A percentile compares a stretch with the other conserved stretches of the same genome.
Conservation (phyloP, 2,329 filamentous ascomycete genomes). For the Drechslerella coelobrocha region DNA sequence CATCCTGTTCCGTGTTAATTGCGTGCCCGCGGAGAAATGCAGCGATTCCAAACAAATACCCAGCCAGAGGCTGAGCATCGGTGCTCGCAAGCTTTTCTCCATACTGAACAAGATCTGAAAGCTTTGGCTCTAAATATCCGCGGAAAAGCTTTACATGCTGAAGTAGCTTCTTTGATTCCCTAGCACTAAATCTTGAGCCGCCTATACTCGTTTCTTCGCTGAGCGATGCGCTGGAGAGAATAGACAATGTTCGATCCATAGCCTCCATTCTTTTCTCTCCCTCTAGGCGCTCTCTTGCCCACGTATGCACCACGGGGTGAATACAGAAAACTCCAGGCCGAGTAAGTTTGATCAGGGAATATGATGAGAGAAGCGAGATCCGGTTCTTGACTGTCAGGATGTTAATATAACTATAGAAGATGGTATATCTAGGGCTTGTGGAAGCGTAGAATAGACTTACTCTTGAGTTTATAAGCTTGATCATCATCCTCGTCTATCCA, state of each 20-base stretch:
- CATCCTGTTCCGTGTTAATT: too few relatives aligned
- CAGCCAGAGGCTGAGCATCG: too few relatives aligned
- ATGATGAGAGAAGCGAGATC: slow-evolving; percentile 26
- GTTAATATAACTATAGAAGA: too few relatives aligned
- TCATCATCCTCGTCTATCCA: slow-evolving; percentile 16
- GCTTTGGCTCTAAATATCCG: not conserved
- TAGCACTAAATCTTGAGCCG: too few relatives aligned
- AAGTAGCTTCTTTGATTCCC: not conserved
- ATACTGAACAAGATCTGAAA: not conserved
- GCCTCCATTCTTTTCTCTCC: not conserved
- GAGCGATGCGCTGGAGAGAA: too few relatives aligned
- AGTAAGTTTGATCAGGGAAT: slow-evolving; percentile 7
- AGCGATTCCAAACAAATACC: too few relatives aligned
- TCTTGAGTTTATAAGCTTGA: slow-evolving; percentile 4
- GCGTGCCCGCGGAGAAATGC: too few relatives aligned
- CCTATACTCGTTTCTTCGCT: too few relatives aligned
- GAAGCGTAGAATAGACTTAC: slow-evolving; percentile 5
- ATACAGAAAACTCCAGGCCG: slow-evolving; percentile 23
- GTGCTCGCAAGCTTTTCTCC: not conserved
- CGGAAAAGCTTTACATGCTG: not conserved
- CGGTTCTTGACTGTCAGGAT: slow-evolving; percentile 15
- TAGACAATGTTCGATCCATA: not conserved
- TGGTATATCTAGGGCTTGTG: too few relatives aligned
- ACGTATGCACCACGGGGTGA: slow-evolving; percentile 50
- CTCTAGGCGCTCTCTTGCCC: slow-evolving; percentile 38